Percentiles rank a stretch among this genome's conserved stretches.
phyloP scores from a whole-genome alignment of 2,329 filamentous ascomycete species.

The Cryphonectria nitschkei region DNA sequence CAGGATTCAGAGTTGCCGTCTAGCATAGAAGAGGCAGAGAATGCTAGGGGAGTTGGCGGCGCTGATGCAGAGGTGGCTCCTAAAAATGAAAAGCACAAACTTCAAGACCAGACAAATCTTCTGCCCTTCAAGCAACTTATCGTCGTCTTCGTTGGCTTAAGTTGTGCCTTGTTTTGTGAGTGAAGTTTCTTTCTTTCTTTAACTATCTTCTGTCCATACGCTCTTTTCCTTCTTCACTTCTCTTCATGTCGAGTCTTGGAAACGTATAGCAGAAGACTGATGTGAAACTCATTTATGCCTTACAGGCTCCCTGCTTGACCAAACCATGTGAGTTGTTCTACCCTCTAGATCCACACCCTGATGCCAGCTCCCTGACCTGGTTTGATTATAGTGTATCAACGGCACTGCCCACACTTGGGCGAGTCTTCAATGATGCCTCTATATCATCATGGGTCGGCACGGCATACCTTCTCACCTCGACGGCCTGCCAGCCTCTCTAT shows the following conservation, averaged over 20 bases:
- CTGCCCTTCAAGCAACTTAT: slow-evolving; percentile 13
- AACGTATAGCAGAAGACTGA: not conserved
- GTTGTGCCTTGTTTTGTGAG: slow-evolving; percentile 16
- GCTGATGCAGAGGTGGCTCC: not conserved
- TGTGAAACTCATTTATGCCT: not conserved
- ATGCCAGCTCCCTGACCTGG: not conserved
- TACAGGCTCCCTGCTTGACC: slow-evolving; percentile 14
- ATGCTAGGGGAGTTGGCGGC: not conserved
- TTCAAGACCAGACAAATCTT: slow-evolving; percentile 17
- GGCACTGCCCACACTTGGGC: slow-evolving; percentile 13
- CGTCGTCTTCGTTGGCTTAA: slow-evolving; percentile 12
- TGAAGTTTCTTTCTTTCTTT: not conserved
- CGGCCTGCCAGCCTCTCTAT: slow-evolving; percentile 66
- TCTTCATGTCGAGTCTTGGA: not conserved
- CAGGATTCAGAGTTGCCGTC: not conserved
- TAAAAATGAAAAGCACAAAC: not conserved
- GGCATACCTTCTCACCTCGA: slow-evolving; percentile 56
- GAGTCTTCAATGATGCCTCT: slow-evolving; percentile 17
- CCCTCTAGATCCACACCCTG: not conserved
- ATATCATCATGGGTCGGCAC: slow-evolving; percentile 54
- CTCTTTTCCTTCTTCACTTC: not conserved
- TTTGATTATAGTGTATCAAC: slow-evolving; percentile 8
- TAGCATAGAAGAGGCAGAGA: not conserved
- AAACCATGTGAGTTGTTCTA: slow-evolving; percentile 9
- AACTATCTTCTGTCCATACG: not conserved